A percentile compares a stretch with the other conserved stretches of the same genome.
Evolutionary conservation across 108 stramenopile genomes (phyloP).

Genomic region (Cyclotella kingstonii): DNA sequence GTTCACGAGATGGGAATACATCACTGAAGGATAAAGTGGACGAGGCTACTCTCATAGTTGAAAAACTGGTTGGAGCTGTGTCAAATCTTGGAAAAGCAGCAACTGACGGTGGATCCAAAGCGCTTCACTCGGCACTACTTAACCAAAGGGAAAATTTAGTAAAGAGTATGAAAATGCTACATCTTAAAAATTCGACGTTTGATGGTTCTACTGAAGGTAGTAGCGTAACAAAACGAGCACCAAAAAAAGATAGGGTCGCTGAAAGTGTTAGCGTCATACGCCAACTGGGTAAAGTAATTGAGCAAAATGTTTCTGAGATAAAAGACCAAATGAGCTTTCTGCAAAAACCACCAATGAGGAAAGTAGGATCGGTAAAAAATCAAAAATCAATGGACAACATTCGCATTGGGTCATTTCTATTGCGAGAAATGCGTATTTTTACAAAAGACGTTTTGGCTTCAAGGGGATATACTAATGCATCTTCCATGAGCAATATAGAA

Average conservation of each 20-base stretch:
- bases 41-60: slow-evolving; percentile 35
- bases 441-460: slow-evolving; percentile 34
- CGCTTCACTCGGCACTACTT: slow-evolving; percentile 25
- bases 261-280: slow-evolving; percentile 24
- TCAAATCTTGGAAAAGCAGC: slow-evolving; percentile 45
- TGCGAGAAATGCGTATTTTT: slow-evolving; percentile 41
- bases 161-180: slow-evolving; percentile 35
- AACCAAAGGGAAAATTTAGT: slow-evolving; percentile 37
- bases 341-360: slow-evolving; percentile 38
- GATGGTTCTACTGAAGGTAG: background rate
- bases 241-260: slow-evolving; percentile 9
- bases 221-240: slow-evolving; percentile 1
- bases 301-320: slow-evolving; percentile 44
- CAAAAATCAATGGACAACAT: slow-evolving; percentile 20
- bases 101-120: slow-evolving; percentile 29
- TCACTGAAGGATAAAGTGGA: slow-evolving; percentile 19
- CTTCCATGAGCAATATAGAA: background rate
- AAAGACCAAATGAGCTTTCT: slow-evolving; percentile 30
- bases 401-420: slow-evolving; percentile 34
- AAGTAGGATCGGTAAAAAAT: slow-evolving; percentile 29
- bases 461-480: slow-evolving; percentile 5
- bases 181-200: slow-evolving; percentile 1
- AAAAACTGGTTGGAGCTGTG: slow-evolving; percentile 39
- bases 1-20: slow-evolving; percentile 6
- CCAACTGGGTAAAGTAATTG: slow-evolving; percentile 45